phyloP scores from a whole-genome alignment of 768 basidiomycete genomes.

The Melanogaster broomeanus region DNA sequence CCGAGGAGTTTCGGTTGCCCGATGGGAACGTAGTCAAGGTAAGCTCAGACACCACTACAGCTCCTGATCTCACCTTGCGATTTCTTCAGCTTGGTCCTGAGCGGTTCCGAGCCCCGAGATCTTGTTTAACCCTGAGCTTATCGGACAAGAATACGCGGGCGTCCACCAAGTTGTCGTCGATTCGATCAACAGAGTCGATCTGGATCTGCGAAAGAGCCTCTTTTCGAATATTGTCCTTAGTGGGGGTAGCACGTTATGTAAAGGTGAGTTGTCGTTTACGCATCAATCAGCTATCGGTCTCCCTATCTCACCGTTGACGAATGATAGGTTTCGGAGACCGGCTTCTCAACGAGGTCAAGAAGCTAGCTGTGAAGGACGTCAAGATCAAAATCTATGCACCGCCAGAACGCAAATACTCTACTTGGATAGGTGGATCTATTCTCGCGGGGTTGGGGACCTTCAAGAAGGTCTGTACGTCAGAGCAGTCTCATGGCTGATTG shows the following conservation, averaged over 20 bases:
- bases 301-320: conserved; percentile 5
- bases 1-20: conserved; percentile 89
- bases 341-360: conserved; percentile 94
- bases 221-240: conserved; percentile 97
- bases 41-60: conserved; percentile 23
- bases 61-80: conserved; percentile 13
- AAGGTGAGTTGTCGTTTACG: conserved; percentile 53
- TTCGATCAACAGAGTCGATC: conserved; percentile 93
- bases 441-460: conserved; percentile 94
- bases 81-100: conserved; percentile 80
- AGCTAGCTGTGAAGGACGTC: conserved; percentile 90
- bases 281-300: conserved; percentile 17
- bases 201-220: conserved; percentile 92
- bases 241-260: conserved; percentile 94
- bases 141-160: conserved; percentile 95
- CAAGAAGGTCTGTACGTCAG: conserved; percentile 71
- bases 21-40: conserved; percentile 95
- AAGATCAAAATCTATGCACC: conserved; percentile 99
- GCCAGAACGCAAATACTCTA: conserved; percentile 98
- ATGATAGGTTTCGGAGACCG: conserved; percentile 91
- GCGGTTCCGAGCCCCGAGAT: conserved; percentile 98
- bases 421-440: conserved; percentile 97
- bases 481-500: not conserved
- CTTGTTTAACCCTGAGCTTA: conserved; percentile 94
- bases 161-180: conserved; percentile 99